Evolutionary conservation across 2,329 filamentous ascomycete genomes (phyloP).

Genomic region (Colletotrichum liaoningense): DNA sequence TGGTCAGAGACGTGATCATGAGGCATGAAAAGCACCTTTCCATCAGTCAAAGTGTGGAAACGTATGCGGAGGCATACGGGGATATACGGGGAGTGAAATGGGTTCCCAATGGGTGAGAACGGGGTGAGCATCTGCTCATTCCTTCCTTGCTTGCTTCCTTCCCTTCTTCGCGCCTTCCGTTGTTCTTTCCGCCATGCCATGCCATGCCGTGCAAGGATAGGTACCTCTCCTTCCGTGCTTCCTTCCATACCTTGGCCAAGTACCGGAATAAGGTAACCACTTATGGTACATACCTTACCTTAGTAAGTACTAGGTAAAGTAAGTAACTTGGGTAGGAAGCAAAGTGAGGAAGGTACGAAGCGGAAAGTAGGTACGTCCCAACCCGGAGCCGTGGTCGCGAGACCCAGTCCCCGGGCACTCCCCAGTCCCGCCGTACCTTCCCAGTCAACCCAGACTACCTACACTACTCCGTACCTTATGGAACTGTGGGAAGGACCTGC

Average conservation of each 20-base stretch:
- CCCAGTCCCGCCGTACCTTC: neutral
- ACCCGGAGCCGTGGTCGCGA: neutral
- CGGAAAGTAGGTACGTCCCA: neutral
- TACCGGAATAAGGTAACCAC: no score
- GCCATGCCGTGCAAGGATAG: no score
- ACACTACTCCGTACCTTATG: no score
- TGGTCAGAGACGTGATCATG: slow-evolving; percentile 30
- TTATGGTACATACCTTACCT: neutral
- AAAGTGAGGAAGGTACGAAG: neutral
- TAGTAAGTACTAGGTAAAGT: neutral
- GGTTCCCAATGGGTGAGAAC: slow-evolving; percentile 10
- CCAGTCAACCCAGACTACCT: no score
- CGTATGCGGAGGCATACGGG: slow-evolving; percentile 32
- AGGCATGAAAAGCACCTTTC: slow-evolving; percentile 31
- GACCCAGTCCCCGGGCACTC: neutral
- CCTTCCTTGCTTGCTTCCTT: slow-evolving; percentile 1
- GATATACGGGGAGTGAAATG: slow-evolving; percentile 21
- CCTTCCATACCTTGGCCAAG: no score
- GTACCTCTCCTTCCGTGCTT: no score
- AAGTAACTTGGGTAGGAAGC: no score
- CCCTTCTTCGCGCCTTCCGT: neutral
- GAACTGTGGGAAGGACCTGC: neutral
- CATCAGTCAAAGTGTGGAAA: slow-evolving; percentile 22
- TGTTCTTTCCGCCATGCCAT: no score
- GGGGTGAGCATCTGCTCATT: slow-evolving; percentile 2